Conservation (phyloP, 371 early-diverging fungal species). For the Ordospora pajunii region DNA sequence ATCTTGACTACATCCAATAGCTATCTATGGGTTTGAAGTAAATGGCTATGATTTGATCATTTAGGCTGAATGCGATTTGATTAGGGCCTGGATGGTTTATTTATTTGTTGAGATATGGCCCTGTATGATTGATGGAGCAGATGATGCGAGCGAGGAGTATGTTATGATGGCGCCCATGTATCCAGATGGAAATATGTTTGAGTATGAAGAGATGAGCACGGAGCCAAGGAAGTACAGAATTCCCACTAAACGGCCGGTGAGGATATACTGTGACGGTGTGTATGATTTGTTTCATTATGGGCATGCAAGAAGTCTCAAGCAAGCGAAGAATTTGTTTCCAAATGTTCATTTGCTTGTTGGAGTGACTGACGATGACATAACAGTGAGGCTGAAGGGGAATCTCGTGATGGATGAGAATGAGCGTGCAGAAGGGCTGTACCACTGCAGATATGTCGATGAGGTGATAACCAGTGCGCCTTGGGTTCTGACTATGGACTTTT, state of each 20-base stretch:
- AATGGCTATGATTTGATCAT: not conserved
- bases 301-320: slow-evolving; percentile 76
- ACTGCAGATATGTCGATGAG: slow-evolving; percentile 88
- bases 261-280: slow-evolving; percentile 65
- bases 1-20: slow-evolving; percentile 65
- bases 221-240: slow-evolving; percentile 28
- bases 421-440: slow-evolving; percentile 74
- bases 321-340: slow-evolving; percentile 78
- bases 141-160: not conserved
- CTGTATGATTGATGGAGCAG: not conserved
- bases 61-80: not conserved
- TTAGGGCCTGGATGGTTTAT: not conserved
- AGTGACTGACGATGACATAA: slow-evolving; percentile 72
- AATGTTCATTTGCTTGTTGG: slow-evolving; percentile 76
- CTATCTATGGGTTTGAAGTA: not conserved
- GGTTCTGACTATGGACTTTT: slow-evolving; percentile 73
- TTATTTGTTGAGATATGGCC: not conserved
- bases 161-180: slow-evolving; percentile 25
- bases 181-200: slow-evolving; percentile 12
- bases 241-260: slow-evolving; percentile 43
- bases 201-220: not conserved
- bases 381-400: slow-evolving; percentile 75
- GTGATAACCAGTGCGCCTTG: slow-evolving; percentile 78
- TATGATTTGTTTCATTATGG: slow-evolving; percentile 88
- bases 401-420: slow-evolving; percentile 78